These are phyloP conservation scores for Penicillium bialowiezense DNA, from an alignment of 495 filamentous ascomycete genomes.

Conservation along the genomic window DNA sequence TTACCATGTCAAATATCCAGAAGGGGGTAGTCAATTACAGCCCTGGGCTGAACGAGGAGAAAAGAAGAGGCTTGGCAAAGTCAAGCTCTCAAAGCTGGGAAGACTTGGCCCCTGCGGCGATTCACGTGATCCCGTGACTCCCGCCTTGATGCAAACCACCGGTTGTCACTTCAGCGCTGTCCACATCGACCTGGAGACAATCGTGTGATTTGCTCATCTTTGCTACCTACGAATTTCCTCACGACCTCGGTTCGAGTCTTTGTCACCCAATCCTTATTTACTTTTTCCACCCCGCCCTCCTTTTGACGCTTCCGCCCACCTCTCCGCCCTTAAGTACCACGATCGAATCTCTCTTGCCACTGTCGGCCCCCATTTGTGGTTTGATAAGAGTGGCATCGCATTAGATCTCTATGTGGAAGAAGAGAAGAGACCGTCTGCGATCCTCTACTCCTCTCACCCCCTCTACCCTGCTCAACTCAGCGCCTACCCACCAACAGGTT, in stretches of 20 bases:
- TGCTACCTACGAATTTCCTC: conserved; percentile 12
- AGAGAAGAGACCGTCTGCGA: conserved; percentile 49
- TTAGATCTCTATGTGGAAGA: conserved; percentile 50
- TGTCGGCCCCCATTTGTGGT: conserved; percentile 4
- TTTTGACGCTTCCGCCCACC: conserved; percentile 35
- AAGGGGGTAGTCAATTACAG: too few species aligned
- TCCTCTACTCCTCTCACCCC: conserved; percentile 37
- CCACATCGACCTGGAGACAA: conserved; percentile 21
- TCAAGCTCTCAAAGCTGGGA: conserved; percentile 5
- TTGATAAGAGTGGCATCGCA: conserved; percentile 31
- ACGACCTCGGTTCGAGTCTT: conserved; percentile 10
- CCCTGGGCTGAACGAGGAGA: too few species aligned
- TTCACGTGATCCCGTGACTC: conserved; percentile 30
- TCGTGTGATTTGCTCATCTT: conserved; percentile 16
- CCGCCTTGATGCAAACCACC: conserved; percentile 45
- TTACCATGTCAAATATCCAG: too few species aligned
- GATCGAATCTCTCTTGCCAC: conserved; percentile 18
- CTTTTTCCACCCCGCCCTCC: conserved; percentile 16
- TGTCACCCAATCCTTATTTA: conserved; percentile 10
- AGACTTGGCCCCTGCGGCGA: conserved; percentile 31
- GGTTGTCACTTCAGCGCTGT: conserved; percentile 28
- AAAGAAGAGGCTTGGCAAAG: conserved; percentile 1
- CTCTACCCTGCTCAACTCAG: conserved; percentile 22
- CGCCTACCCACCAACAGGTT: conserved; percentile 22
- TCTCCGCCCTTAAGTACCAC: conserved; percentile 29